Evolutionary conservation across 2,329 filamentous ascomycete genomes (phyloP).

Genomic region (Septoria linicola): DNA sequence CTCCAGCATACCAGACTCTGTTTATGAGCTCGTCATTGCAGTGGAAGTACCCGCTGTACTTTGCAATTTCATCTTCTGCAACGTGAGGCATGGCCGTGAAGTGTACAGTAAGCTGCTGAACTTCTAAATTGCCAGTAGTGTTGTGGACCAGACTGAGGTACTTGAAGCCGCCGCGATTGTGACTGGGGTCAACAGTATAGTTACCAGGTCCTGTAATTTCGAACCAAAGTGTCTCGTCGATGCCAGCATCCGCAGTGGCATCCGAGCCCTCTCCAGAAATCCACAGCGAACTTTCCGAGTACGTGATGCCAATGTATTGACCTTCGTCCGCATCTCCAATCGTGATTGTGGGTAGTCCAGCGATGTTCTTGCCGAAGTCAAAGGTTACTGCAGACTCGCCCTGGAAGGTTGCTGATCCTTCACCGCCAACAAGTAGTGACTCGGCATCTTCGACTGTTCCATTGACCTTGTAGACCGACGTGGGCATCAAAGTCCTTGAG

Average conservation of each 20-base stretch:
- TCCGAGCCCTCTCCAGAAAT: conserved; percentile 52
- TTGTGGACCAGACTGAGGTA: conserved; percentile 51
- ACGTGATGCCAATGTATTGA: conserved; percentile 46
- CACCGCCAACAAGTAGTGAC: conserved; percentile 32
- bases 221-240: conserved; percentile 53
- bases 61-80: conserved; percentile 43
- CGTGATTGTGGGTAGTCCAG: conserved; percentile 41
- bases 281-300: conserved; percentile 48
- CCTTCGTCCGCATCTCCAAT: conserved; percentile 37
- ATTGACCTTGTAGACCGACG: conserved; percentile 43
- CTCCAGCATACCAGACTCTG: conserved; percentile 46
- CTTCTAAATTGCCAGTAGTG: conserved; percentile 39
- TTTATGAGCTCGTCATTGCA: conserved; percentile 47
- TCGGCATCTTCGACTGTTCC: conserved; percentile 42
- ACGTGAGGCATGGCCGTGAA: conserved; percentile 49
- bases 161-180: conserved; percentile 54
- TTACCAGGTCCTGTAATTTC: conserved; percentile 40
- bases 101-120: conserved; percentile 44
- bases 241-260: conserved; percentile 41
- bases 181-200: conserved; percentile 47
- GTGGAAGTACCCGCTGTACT: conserved; percentile 44
- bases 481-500: conserved; percentile 40
- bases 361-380: conserved; percentile 47
- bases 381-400: conserved; percentile 42
- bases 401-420: conserved; percentile 39